These are phyloP conservation scores for Botrytis deweyae DNA, from an alignment of 2,329 filamentous ascomycete genomes.

Conservation along the genomic window DNA sequence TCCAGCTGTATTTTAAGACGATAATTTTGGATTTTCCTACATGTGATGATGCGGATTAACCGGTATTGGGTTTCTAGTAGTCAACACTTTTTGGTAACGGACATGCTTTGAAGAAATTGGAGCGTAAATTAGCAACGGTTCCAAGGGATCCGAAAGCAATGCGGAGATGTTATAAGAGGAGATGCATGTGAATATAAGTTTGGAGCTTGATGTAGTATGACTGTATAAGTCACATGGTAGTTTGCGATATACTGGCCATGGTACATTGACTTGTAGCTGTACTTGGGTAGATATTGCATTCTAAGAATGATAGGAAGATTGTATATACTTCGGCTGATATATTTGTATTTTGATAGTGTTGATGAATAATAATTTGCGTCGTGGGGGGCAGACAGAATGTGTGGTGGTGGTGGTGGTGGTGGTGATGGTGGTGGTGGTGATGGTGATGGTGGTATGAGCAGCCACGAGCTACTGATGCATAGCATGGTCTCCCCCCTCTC, in stretches of 20 bases:
- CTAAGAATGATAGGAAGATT: not conserved
- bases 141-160: not conserved
- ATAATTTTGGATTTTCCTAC: not conserved
- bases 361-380: not conserved
- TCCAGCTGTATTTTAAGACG: not conserved
- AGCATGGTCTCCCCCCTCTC: not conserved
- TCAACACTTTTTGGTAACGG: not conserved
- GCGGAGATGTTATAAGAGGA: not conserved
- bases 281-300: not conserved
- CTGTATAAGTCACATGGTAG: not conserved
- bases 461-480: slow-evolving; percentile 9
- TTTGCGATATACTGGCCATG: not conserved
- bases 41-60: not conserved
- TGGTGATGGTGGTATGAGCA: not conserved
- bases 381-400: not conserved
- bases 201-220: not conserved
- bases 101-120: not conserved
- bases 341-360: not conserved
- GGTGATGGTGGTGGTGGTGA: not conserved
- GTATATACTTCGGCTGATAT: not conserved
- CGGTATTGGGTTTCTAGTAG: not conserved
- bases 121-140: not conserved
- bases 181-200: not conserved
- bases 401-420: not conserved
- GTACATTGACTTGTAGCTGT: not conserved